phyloP scores from a whole-genome alignment of 2,329 filamentous ascomycete genomes.

The Periconia macrospinosa region DNA sequence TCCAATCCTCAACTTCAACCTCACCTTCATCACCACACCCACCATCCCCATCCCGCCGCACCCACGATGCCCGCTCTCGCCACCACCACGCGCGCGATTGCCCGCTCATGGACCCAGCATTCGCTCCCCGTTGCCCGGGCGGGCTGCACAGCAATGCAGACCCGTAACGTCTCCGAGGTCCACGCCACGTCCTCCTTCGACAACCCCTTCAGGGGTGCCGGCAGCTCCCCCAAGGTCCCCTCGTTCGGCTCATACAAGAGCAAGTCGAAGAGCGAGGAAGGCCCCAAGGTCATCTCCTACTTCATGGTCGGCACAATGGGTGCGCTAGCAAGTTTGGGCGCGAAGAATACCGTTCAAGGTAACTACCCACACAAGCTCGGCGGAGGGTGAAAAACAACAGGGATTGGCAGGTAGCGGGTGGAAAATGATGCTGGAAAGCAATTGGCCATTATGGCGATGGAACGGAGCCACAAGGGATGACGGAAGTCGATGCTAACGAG shows the following conservation, averaged over 20 bases:
- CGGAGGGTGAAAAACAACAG: conserved; percentile 9
- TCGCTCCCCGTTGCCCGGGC: conserved; percentile 51
- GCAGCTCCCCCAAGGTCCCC: conserved; percentile 70
- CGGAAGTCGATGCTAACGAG: conserved; percentile 30
- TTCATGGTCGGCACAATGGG: conserved; percentile 98
- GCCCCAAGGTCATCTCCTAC: conserved; percentile 91
- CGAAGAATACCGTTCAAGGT: conserved; percentile 99
- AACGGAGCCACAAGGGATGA: conserved; percentile 26
- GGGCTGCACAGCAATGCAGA: conserved; percentile 48
- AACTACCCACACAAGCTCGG: conserved; percentile 44
- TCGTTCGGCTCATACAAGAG: conserved; percentile 87
- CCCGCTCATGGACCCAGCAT: conserved; percentile 51
- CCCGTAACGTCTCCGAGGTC: conserved; percentile 41
- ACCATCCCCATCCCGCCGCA: conserved; percentile 28
- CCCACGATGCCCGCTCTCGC: conserved; percentile 54
- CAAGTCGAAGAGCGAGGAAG: conserved; percentile 63
- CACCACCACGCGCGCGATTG: conserved; percentile 49
- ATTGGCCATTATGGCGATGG: conserved; percentile 38
- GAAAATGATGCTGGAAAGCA: conserved; percentile 15
- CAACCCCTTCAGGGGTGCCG: conserved; percentile 58
- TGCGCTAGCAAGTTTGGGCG: conserved; percentile 85
- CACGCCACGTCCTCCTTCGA: conserved; percentile 49
- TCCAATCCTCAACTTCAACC: conserved; percentile 8
- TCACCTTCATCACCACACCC: conserved; percentile 21
- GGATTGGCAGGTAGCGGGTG: conserved; percentile 1